Percentiles rank a stretch among this genome's conserved stretches.
Conservation (phyloP, 441 rosid species). For the Erodium texanum region DNA sequence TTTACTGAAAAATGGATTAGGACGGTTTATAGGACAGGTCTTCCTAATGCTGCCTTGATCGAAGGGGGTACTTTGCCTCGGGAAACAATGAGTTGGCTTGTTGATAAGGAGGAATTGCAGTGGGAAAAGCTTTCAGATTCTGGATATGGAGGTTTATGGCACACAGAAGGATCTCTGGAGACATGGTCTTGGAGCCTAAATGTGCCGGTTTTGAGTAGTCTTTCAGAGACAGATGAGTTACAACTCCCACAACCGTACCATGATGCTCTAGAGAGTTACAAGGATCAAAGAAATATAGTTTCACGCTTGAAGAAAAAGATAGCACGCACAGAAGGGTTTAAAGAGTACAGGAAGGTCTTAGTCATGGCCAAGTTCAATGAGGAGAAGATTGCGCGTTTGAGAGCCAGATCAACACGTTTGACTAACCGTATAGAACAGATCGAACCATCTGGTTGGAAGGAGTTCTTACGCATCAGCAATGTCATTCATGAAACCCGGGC, state of each 20-base stretch:
- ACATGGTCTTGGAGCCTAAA: slow-evolving; percentile 97
- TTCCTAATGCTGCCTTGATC: slow-evolving; percentile 62
- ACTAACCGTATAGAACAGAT: slow-evolving; percentile 62
- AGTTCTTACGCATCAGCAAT: slow-evolving; percentile 71
- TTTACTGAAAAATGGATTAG: slow-evolving; percentile 84
- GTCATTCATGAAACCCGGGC: slow-evolving; percentile 81
- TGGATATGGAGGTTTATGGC: slow-evolving; percentile 72
- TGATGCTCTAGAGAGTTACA: slow-evolving; percentile 54
- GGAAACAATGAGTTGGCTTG: slow-evolving; percentile 53
- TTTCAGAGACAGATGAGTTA: slow-evolving; percentile 58
- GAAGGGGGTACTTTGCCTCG: slow-evolving; percentile 70
- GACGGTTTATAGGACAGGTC: slow-evolving; percentile 63
- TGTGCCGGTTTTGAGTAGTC: slow-evolving; percentile 82
- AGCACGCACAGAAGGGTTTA: slow-evolving; percentile 74
- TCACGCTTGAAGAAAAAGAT: slow-evolving; percentile 74
- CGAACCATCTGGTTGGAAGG: slow-evolving; percentile 97
- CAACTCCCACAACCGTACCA: slow-evolving; percentile 50
- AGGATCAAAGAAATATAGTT: slow-evolving; percentile 60
- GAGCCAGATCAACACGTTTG: slow-evolving; percentile 60
- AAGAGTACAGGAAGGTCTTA: slow-evolving; percentile 67
- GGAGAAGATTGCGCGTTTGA: slow-evolving; percentile 73
- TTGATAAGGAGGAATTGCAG: slow-evolving; percentile 50
- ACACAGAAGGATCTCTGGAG: slow-evolving; percentile 77
- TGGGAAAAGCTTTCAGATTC: slow-evolving; percentile 77
- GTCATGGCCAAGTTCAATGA: slow-evolving; percentile 47